phyloP scores from a whole-genome alignment of 2,329 filamentous ascomycete genomes.

The Orbilia quercus region DNA sequence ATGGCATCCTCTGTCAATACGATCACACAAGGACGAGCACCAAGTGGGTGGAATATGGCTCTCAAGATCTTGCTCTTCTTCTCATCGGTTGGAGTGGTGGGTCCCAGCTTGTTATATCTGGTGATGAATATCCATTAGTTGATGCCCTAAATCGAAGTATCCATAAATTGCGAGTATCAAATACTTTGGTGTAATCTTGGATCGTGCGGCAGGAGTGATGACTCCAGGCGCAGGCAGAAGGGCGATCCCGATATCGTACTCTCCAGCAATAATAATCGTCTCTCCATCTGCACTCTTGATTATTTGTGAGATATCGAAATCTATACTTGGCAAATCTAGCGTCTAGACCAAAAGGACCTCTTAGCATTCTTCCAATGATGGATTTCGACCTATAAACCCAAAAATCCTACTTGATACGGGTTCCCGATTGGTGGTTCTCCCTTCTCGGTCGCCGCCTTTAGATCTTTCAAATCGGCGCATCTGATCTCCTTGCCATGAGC shows the following conservation, averaged over 20 bases:
- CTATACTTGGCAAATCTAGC: slow-evolving; percentile 58
- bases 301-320: slow-evolving; percentile 60
- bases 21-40: slow-evolving; percentile 45
- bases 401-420: slow-evolving; percentile 35
- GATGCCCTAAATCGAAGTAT: neutral
- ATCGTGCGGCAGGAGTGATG: slow-evolving; percentile 31
- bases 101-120: slow-evolving; percentile 39
- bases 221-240: slow-evolving; percentile 58
- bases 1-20: slow-evolving; percentile 51
- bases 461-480: slow-evolving; percentile 84
- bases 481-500: slow-evolving; percentile 89
- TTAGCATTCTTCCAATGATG: slow-evolving; percentile 1
- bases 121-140: neutral
- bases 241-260: slow-evolving; percentile 58
- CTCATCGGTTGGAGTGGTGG: neutral
- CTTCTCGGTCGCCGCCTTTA: slow-evolving; percentile 70
- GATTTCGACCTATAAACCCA: neutral
- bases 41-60: slow-evolving; percentile 50
- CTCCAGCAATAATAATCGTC: slow-evolving; percentile 59
- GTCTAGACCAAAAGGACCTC: slow-evolving; percentile 32
- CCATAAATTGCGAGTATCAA: neutral
- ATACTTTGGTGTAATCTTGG: slow-evolving; percentile 48
- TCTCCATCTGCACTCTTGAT: slow-evolving; percentile 59
- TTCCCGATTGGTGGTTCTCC: slow-evolving; percentile 14
- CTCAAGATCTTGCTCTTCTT: slow-evolving; percentile 31